Evolutionary conservation across 345 rosid species (phyloP).

Genomic region (Lagerstroemia speciosa): DNA sequence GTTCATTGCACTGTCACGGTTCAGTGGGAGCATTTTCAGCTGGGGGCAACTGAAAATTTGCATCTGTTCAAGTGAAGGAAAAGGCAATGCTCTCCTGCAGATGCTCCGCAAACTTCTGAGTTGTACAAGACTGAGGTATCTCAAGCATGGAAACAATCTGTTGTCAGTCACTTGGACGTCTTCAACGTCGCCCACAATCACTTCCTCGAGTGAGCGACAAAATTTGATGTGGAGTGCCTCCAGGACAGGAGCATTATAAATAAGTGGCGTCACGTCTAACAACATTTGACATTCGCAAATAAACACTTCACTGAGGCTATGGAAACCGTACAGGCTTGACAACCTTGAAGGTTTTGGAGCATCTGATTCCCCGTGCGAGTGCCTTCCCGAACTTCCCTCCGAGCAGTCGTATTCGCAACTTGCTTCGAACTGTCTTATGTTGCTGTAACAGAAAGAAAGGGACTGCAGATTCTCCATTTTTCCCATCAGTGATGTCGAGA

Average conservation of each 20-base stretch:
- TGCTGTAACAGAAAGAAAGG: not conserved
- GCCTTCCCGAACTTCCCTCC: no score
- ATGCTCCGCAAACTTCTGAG: not conserved
- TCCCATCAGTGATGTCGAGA: not conserved
- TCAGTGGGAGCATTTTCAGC: not conserved
- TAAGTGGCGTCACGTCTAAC: not conserved
- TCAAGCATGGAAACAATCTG: no score
- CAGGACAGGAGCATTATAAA: not conserved
- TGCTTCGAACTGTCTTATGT: not conserved
- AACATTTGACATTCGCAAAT: not conserved
- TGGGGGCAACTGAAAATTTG: not conserved
- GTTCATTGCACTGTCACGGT: not conserved
- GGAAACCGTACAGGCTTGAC: not conserved
- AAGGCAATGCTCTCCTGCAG: not conserved
- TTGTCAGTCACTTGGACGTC: no score
- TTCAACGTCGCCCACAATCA: not conserved
- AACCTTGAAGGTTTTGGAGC: not conserved
- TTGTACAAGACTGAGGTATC: no score
- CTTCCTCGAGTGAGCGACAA: not conserved
- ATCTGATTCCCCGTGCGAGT: not conserved
- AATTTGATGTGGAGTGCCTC: not conserved
- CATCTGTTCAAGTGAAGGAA: not conserved
- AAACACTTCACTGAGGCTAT: not conserved
- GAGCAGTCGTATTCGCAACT: no score
- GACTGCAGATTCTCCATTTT: not conserved